Conservation (phyloP, 108 stramenopile species). For the Craspedostauros australis region DNA sequence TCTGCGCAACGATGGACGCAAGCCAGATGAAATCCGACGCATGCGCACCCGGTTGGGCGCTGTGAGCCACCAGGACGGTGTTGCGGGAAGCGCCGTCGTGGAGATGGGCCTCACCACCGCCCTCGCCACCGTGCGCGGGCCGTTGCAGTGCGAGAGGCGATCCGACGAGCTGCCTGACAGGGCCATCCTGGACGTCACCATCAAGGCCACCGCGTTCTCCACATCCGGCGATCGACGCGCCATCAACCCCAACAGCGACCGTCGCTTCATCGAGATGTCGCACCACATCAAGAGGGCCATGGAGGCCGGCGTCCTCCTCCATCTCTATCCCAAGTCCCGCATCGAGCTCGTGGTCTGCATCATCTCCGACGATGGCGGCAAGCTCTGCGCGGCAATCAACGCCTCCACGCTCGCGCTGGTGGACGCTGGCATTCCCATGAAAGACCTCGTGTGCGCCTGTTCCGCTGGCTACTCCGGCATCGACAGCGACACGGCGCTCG, state of each 20-base stretch:
- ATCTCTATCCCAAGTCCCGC: constrained; percentile 73
- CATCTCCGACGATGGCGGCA: constrained; percentile 83
- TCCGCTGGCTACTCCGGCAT: constrained; percentile 65
- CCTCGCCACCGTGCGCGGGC: constrained; percentile 56
- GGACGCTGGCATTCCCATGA: constrained; percentile 78
- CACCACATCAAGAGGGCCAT: constrained; percentile 65
- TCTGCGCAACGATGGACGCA: constrained; percentile 80
- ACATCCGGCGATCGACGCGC: constrained; percentile 58
- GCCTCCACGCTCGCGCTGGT: constrained; percentile 74
- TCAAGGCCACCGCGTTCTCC: constrained; percentile 65
- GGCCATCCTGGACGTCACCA: constrained; percentile 63
- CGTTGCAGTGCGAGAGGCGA: constrained; percentile 58
- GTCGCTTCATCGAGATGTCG: constrained; percentile 70
- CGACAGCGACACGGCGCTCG: constrained; percentile 46
- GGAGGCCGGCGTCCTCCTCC: constrained; percentile 70
- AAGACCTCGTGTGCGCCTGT: constrained; percentile 79
- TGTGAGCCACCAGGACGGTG: constrained; percentile 25
- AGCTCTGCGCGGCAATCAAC: constrained; percentile 80
- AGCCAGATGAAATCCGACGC: constrained; percentile 78
- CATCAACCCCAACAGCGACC: constrained; percentile 63
- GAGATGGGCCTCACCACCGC: constrained; percentile 82
- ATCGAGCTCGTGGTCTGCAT: constrained; percentile 60
- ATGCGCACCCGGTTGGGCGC: constrained; percentile 70
- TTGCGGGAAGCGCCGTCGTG: constrained; percentile 61
- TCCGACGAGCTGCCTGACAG: constrained; percentile 71